Percentiles rank a stretch among this genome's conserved stretches.
phyloP scores from a whole-genome alignment of 148 eudicot genomes.

The Dysphania ambrosioides region DNA sequence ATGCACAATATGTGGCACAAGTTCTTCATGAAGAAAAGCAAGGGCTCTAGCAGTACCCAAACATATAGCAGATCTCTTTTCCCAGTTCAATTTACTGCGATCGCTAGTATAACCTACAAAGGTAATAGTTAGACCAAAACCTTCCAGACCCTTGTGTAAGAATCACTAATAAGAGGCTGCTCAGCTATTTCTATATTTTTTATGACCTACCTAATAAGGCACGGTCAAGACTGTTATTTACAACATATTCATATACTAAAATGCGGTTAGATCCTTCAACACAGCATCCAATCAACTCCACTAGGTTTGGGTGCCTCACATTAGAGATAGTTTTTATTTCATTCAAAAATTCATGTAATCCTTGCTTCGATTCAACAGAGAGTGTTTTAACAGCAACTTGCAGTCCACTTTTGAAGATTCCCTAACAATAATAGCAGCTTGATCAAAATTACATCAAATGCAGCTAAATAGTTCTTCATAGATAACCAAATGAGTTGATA shows the following conservation, averaged over 20 bases:
- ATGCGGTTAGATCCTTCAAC: constrained; percentile 62
- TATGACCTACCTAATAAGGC: constrained; percentile 63
- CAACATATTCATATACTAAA: constrained; percentile 80
- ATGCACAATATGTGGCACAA: constrained; percentile 90
- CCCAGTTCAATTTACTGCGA: constrained; percentile 61
- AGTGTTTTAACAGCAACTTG: constrained; percentile 85
- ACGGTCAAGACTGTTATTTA: constrained; percentile 80
- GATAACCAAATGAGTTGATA: not conserved
- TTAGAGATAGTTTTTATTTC: constrained; percentile 77
- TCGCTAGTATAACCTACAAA: constrained; percentile 55
- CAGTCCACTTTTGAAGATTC: constrained; percentile 58
- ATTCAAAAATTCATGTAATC: constrained; percentile 68
- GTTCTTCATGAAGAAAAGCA: constrained; percentile 86
- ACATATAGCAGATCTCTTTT: constrained; percentile 71
- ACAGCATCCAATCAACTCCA: constrained; percentile 81
- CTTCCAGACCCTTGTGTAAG: not conserved
- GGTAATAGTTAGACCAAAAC: constrained; percentile 1
- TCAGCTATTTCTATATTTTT: not conserved
- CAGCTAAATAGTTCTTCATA: not conserved
- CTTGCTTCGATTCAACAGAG: constrained; percentile 86
- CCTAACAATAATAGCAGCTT: constrained; percentile 41
- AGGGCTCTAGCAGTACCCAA: constrained; percentile 79
- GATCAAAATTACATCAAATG: not conserved
- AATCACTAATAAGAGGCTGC: not conserved
- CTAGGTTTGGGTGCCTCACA: constrained; percentile 81